phyloP scores from a whole-genome alignment of 1,139 yeast species.

The Candida freyschussii region DNA sequence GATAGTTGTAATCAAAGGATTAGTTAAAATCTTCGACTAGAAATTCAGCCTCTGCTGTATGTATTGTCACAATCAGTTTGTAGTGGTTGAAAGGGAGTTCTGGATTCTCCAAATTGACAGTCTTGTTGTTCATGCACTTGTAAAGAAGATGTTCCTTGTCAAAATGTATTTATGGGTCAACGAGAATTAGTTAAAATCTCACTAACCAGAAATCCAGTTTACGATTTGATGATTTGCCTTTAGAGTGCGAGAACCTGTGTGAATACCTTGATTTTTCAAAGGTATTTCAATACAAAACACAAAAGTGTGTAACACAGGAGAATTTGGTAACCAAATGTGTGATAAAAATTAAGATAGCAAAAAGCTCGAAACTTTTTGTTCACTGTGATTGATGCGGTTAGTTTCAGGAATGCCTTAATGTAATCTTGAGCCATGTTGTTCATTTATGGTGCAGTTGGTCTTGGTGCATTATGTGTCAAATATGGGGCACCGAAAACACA shows the following conservation, averaged over 20 bases:
- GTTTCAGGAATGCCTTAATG: too few species aligned
- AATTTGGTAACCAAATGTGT: too few species aligned
- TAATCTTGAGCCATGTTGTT: too few species aligned
- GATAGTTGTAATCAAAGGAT: conserved; percentile 12
- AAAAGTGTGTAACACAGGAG: too few species aligned
- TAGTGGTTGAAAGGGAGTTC: background rate
- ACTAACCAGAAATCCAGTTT: too few species aligned
- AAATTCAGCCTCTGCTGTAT: background rate
- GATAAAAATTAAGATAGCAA: too few species aligned
- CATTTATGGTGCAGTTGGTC: background rate
- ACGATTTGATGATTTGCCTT: background rate
- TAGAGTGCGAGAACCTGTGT: background rate
- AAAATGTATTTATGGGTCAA: background rate
- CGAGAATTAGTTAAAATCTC: conserved; percentile 5
- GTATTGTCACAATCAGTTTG: background rate
- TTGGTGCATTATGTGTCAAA: conserved; percentile 7
- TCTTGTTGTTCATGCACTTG: background rate
- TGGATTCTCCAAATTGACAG: background rate
- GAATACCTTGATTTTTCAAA: too few species aligned
- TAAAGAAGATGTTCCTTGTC: conserved; percentile 1
- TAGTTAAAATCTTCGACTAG: conserved; percentile 20
- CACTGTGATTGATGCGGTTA: too few species aligned
- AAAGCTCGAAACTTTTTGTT: conserved; percentile 2
- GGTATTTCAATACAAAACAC: too few species aligned
- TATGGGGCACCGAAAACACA: conserved; percentile 6